phyloP scores from a whole-genome alignment of 1,139 yeast species.

The Nakaseomyces kungkrabaensis region DNA sequence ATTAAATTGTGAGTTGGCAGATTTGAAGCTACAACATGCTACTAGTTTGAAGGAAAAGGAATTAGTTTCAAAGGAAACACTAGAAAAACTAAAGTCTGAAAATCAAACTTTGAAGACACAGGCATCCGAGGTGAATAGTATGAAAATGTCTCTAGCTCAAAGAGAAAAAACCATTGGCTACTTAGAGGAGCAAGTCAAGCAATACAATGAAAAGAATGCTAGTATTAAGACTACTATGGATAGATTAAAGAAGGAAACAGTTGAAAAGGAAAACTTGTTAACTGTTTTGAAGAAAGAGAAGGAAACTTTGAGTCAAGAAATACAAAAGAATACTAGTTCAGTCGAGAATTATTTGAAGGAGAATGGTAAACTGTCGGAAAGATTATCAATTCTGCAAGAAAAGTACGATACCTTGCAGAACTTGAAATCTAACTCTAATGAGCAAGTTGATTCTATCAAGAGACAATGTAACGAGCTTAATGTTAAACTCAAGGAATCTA shows the following conservation, averaged over 20 bases:
- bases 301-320: constrained; percentile 33
- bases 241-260: constrained; percentile 20
- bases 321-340: constrained; percentile 37
- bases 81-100: constrained; percentile 35
- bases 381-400: constrained; percentile 42
- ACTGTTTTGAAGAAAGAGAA: constrained; percentile 31
- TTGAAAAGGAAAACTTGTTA: constrained; percentile 23
- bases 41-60: constrained; percentile 20
- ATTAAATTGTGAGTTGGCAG: constrained; percentile 6
- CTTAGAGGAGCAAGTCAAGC: constrained; percentile 35
- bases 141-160: constrained; percentile 28
- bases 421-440: constrained; percentile 39
- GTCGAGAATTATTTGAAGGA: constrained; percentile 41
- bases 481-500: constrained; percentile 58
- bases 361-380: constrained; percentile 42
- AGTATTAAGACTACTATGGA: constrained; percentile 18
- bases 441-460: constrained; percentile 48
- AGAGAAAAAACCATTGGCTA: constrained; percentile 44
- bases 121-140: constrained; percentile 13
- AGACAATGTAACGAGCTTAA: constrained; percentile 72
- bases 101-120: constrained; percentile 28
- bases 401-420: constrained; percentile 42
- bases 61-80: constrained; percentile 22
- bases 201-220: constrained; percentile 26
- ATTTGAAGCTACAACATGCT: background rate